phyloP scores from a whole-genome alignment of 140 eudicot species.

The Stevia rebaudiana region DNA sequence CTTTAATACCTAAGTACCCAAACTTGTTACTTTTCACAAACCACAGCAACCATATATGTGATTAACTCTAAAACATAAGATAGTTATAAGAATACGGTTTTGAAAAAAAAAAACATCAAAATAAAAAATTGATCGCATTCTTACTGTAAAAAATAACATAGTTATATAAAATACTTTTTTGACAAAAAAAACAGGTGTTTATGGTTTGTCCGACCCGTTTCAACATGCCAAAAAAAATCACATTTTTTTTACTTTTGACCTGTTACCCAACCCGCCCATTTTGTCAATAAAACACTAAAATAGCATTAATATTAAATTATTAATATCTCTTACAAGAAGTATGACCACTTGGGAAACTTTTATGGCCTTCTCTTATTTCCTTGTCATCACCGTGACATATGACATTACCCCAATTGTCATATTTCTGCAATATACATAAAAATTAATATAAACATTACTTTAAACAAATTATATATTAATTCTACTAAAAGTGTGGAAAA shows the following conservation, averaged over 20 bases:
- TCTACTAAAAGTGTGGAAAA: neutral
- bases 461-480: neutral
- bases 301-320: too few relatives aligned
- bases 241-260: neutral
- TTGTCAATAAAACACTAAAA: neutral
- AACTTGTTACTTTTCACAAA: too few relatives aligned
- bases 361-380: conserved; percentile 65
- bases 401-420: conserved; percentile 54
- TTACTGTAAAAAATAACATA: too few relatives aligned
- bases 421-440: conserved; percentile 27
- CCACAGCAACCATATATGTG: too few relatives aligned
- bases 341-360: conserved; percentile 81
- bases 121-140: too few relatives aligned
- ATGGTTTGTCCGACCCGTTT: neutral
- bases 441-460: neutral
- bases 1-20: too few relatives aligned
- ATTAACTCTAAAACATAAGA: too few relatives aligned
- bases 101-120: neutral
- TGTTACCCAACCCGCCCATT: neutral
- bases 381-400: conserved; percentile 50
- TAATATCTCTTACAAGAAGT: conserved; percentile 52
- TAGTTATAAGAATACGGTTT: neutral
- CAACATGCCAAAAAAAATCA: neutral
- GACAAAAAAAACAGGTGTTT: neutral
- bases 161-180: neutral